Evolutionary conservation across 345 rosid species (phyloP), one percentile per base, ranked within the genome.

Genomic region (Pugionium dolabratum): DNA sequence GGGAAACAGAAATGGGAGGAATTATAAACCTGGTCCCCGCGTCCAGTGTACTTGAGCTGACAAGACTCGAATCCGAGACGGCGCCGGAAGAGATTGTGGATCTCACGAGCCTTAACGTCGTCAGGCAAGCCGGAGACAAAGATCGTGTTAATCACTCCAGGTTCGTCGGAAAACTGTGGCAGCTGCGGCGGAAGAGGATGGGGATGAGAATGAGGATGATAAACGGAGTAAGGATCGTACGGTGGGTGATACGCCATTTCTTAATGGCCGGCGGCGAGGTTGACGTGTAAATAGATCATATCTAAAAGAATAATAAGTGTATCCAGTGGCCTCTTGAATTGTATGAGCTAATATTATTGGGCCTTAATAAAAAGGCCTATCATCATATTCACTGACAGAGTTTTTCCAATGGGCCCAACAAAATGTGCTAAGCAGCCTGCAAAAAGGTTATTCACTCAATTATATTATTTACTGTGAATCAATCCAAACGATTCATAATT

Each of bases 31-130:
- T 89, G 95, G 74, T 89, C 82, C 66, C 98, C 95, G 2, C 89
- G 89, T 47, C 96, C 96, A 27, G 95, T 89, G 78, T 92, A 92
- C 79, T 92, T 89, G 70, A 92, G 93, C 85, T 92, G 96, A 62
- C 86, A 86, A 58, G 74, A 82, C 29, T 87, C 91, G 69, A 87
- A 92, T 4, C 97, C 95, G 0, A 77, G 82, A 59, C 85, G 85
- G 1, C 84, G 86, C 7, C 93, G 93, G 68, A 89, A 92, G 29
- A 92, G 89, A 69, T 89, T 89, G 82, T 91, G 92, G 72, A 92
- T 89, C 78, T 87, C 98, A 9, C 98, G 93, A 6, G 90, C 84
- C 80, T 81, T 89, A 10, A 89, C 88, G 66, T 92, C 95, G 74
- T 89, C 84, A 33, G 98, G 98, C 2, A 89, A 88, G 4, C 98